Percentiles rank a stretch among this genome's conserved stretches.
Conservation (phyloP, 139 green algal genomes). For the Klebsormidium nitens region DNA sequence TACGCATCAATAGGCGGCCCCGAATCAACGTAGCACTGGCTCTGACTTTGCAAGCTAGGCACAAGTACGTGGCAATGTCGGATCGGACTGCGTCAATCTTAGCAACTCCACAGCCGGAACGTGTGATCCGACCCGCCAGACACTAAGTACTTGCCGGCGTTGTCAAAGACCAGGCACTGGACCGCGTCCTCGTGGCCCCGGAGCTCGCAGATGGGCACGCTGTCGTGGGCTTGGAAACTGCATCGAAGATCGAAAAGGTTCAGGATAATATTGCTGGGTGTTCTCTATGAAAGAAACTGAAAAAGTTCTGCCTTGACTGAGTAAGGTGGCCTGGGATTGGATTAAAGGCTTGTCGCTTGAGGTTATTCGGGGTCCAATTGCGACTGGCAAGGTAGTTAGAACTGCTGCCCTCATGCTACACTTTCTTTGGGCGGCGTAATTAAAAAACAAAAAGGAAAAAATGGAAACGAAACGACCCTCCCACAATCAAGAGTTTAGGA, state of each 20-base stretch:
- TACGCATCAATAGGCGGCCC: no score
- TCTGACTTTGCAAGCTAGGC: no score
- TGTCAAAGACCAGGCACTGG: constrained; percentile 62
- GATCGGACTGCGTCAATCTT: no score
- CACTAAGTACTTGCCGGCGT: constrained; percentile 56
- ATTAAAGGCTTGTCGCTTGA: background rate
- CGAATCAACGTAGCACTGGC: no score
- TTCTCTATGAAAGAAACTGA: constrained; percentile 1
- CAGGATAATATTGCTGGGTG: constrained; percentile 29
- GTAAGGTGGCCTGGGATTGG: background rate
- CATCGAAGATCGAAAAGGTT: background rate
- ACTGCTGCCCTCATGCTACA: no score
- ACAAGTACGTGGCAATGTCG: no score
- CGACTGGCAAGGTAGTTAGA: background rate
- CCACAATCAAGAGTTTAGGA: no score
- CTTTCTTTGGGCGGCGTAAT: no score
- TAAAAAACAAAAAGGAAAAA: no score
- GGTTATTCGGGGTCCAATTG: background rate
- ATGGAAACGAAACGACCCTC: no score
- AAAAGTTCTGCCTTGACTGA: background rate
- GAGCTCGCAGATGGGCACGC: constrained; percentile 53
- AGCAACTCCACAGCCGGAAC: constrained; percentile 35
- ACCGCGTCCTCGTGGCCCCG: constrained; percentile 68
- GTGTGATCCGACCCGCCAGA: constrained; percentile 49
- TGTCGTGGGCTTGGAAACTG: constrained; percentile 44